Evolutionary conservation across 2,329 filamentous ascomycete genomes (phyloP), one percentile per base, ranked within the genome.

Genomic region (Pestalotiopsis sp.): DNA sequence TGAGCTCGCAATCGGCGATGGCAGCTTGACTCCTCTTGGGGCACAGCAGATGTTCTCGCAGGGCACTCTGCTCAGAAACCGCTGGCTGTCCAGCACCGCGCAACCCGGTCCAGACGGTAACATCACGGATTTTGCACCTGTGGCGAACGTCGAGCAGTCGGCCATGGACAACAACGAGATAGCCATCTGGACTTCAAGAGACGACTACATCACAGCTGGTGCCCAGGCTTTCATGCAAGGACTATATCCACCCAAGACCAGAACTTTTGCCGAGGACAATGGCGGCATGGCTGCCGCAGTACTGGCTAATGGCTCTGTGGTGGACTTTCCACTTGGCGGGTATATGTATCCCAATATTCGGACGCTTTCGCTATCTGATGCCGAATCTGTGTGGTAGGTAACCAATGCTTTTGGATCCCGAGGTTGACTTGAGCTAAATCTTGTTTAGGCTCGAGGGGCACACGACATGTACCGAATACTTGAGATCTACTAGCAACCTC

Each of bases 151-250:
- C 39, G 73, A 79, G 20, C 64, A 72, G 9, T 76, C 84, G 68
- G 78, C 79, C n/a, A 82, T 89, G 62, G 81, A 88, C 73, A 87
- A 86, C 69, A 73, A 68, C 2, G 83, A 88, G 72, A 73, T 90
- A 20, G 75, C 77, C 39, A 73, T 87, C 41, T 71, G 80, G 39
- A 81, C 83, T 23, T 82, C 76, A 45, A 75, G 79, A 4, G 81
- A 85, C 64, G 77, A 79, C 31, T 85, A 81, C 75, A 75, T 95
- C 39, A 87, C 90, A 65, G 90, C 87, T 70, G 90, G 93, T 2
- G 93, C 93, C 41, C 83, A 88, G 65, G 93, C 91, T 0, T 97
- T 97, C 79, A 81, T 96, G 73, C 94, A 97, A 77, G 94, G 92
- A 4, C 84, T 97, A 3, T 97, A 97, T 76, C 94, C 94, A 2